Conservation (phyloP, 148 eudicot genomes). For the Fagopyrum homotropicum region DNA sequence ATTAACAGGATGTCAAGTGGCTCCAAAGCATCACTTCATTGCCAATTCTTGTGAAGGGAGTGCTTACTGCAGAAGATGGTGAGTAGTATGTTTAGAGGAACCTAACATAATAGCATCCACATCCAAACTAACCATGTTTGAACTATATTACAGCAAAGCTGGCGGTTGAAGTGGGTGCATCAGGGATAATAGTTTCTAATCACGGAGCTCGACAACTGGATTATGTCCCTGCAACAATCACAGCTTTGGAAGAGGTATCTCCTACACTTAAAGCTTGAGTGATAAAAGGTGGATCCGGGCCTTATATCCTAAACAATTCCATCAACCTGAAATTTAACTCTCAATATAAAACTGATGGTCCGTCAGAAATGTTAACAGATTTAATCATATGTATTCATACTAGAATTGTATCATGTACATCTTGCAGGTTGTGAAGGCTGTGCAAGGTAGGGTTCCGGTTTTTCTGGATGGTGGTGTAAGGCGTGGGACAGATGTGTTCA, state of each 20-base stretch:
- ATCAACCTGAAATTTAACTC: too few relatives aligned
- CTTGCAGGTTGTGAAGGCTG: constrained; percentile 85
- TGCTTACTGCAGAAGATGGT: constrained; percentile 91
- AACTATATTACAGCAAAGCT: constrained; percentile 50
- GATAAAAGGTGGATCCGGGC: too few relatives aligned
- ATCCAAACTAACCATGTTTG: background rate
- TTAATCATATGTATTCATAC: background rate
- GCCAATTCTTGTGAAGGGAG: constrained; percentile 99
- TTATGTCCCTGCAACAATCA: constrained; percentile 92
- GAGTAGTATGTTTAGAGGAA: constrained; percentile 13
- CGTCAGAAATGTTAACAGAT: too few relatives aligned
- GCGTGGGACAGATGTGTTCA: constrained; percentile 99
- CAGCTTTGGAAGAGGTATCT: constrained; percentile 86
- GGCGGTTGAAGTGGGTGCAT: constrained; percentile 79
- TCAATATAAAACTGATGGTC: too few relatives aligned
- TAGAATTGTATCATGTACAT: background rate
- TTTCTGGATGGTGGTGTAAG: constrained; percentile 97
- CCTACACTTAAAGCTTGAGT: too few relatives aligned
- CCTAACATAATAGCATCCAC: background rate
- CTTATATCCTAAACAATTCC: too few relatives aligned
- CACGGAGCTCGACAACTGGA: constrained; percentile 99
- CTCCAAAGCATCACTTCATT: constrained; percentile 86
- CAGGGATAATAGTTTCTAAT: constrained; percentile 93
- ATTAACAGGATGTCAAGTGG: constrained; percentile 85
- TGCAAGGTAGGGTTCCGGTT: constrained; percentile 86